phyloP scores from a whole-genome alignment of 345 rosid species.

The Brassica cretica region DNA sequence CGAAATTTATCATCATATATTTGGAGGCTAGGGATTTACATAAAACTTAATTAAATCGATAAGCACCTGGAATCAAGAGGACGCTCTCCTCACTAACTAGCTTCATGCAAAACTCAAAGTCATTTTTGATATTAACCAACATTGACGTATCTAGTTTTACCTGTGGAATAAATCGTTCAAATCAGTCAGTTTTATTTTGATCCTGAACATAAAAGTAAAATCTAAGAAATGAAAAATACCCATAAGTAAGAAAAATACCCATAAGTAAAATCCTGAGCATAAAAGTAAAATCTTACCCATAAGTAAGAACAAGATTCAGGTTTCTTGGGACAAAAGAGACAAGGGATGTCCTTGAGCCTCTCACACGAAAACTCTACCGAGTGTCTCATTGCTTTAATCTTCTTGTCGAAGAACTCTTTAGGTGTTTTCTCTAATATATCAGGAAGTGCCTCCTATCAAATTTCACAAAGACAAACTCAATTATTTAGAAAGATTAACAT shows the following conservation, averaged over 20 bases:
- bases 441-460: conserved; percentile 5
- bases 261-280: not conserved
- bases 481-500: not conserved
- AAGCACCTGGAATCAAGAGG: conserved; percentile 56
- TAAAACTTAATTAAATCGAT: not conserved
- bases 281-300: conserved; percentile 43
- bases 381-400: not conserved
- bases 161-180: conserved; percentile 26
- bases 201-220: not conserved
- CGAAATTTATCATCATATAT: not conserved
- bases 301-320: conserved; percentile 69
- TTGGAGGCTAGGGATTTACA: not conserved
- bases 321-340: conserved; percentile 52
- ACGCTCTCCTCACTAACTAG: conserved; percentile 56
- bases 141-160: conserved; percentile 51
- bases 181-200: not conserved
- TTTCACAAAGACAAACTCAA: not conserved
- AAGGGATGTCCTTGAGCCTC: conserved; percentile 57
- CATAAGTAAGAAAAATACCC: conserved; percentile 53
- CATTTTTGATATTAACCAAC: conserved; percentile 58
- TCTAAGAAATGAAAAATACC: conserved; percentile 37
- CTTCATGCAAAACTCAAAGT: conserved; percentile 57
- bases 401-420: conserved; percentile 3
- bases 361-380: conserved; percentile 23
- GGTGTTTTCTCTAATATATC: conserved; percentile 15